These are phyloP conservation scores for Angomonas desouzai DNA, from an alignment of 208 protist species.

Conservation along the genomic window DNA sequence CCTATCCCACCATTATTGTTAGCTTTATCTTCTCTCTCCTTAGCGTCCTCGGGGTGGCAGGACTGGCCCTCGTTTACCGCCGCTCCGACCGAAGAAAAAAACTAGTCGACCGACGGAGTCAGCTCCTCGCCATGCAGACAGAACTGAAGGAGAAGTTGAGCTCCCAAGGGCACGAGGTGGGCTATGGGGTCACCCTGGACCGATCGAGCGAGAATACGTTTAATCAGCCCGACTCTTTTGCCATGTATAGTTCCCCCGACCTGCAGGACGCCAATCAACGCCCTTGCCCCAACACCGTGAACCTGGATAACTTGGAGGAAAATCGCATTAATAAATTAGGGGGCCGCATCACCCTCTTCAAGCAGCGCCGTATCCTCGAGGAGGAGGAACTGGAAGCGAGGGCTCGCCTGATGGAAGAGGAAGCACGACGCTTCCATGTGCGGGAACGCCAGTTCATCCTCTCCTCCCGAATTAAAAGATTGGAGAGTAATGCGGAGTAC, in stretches of 20 bases:
- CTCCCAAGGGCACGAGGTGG: background rate
- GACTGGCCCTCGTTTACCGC: conserved; percentile 11
- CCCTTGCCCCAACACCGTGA: background rate
- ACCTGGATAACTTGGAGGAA: conserved; percentile 1
- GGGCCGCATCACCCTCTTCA: conserved; percentile 3
- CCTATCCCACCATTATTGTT: conserved; percentile 22
- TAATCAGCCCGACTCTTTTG: conserved; percentile 2
- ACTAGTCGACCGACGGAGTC: background rate
- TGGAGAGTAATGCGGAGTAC: background rate
- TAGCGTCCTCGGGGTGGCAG: conserved; percentile 2
- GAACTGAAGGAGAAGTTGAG: conserved; percentile 2
- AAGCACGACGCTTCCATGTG: background rate
- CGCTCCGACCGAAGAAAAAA: conserved; percentile 8
- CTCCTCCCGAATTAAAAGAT: background rate
- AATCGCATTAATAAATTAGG: background rate
- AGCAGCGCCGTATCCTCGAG: conserved; percentile 7
- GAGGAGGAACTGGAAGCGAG: background rate
- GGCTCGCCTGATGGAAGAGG: background rate
- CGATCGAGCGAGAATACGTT: background rate
- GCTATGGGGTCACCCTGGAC: background rate
- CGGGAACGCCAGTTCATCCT: background rate
- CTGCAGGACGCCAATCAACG: background rate
- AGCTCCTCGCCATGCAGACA: background rate
- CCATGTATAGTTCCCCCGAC: background rate
- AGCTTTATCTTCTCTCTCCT: conserved; percentile 18